Evolutionary conservation across 164 flowering plant species (phyloP).

Genomic region (Umbilicus rupestris): DNA sequence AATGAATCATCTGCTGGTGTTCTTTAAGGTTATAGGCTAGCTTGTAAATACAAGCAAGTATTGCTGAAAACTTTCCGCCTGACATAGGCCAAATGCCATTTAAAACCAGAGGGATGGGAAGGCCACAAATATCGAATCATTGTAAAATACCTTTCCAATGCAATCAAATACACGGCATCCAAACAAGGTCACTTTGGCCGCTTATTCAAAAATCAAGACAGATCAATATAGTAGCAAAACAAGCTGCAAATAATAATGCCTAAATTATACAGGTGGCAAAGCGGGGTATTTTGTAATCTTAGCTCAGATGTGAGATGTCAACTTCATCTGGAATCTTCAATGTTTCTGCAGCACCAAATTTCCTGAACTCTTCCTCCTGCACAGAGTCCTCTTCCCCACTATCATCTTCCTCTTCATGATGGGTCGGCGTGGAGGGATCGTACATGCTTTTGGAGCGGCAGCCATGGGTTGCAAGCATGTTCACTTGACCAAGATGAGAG

Average conservation of each 20-base stretch:
- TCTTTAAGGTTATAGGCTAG: too few relatives aligned
- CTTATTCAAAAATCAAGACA: neutral
- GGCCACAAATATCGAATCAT: too few relatives aligned
- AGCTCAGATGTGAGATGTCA: constrained; percentile 7
- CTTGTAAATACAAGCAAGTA: too few relatives aligned
- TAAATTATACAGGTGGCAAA: neutral
- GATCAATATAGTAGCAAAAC: neutral
- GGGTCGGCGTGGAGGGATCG: constrained; percentile 38
- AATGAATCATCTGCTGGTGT: too few relatives aligned
- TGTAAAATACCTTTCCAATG: too few relatives aligned
- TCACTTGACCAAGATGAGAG: constrained; percentile 70
- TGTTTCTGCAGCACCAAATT: constrained; percentile 5
- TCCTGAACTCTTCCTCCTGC: constrained; percentile 4
- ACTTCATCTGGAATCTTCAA: constrained; percentile 7
- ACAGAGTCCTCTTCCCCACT: neutral
- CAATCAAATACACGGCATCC: neutral
- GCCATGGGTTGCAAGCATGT: constrained; percentile 64
- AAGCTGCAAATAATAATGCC: neutral
- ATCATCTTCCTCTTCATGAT: constrained; percentile 2
- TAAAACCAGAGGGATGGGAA: too few relatives aligned
- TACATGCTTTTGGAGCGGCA: constrained; percentile 50
- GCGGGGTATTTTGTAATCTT: neutral
- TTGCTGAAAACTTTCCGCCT: too few relatives aligned
- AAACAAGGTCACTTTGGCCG: neutral
- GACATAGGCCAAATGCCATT: too few relatives aligned